Evolutionary conservation across 2,329 filamentous ascomycete species (phyloP).

Genomic region (Xylariaceae sp.): DNA sequence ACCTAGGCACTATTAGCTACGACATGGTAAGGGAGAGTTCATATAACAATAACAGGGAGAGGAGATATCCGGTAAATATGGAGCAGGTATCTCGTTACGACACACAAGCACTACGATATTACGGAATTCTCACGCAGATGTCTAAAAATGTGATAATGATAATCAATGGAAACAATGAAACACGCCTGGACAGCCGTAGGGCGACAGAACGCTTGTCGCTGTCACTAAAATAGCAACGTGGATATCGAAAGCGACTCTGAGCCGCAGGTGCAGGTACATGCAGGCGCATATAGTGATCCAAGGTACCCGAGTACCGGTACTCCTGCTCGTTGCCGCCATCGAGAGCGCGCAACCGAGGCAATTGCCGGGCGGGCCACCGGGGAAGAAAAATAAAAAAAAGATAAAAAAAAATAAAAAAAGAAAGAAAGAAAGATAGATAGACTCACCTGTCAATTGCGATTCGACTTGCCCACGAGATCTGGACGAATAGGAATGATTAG

Average conservation of each 20-base stretch:
- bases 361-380: no score
- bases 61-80: slow-evolving; percentile 1
- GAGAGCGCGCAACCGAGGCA: no score
- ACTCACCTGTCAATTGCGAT: neutral
- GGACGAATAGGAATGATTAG: no score
- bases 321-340: no score
- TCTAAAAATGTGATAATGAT: slow-evolving; percentile 4
- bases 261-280: slow-evolving; percentile 20
- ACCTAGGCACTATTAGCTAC: neutral
- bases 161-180: slow-evolving; percentile 15
- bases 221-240: slow-evolving; percentile 21
- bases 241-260: slow-evolving; percentile 16
- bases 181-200: slow-evolving; percentile 10
- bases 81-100: neutral
- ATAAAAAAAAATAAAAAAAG: neutral
- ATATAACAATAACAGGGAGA: neutral
- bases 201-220: slow-evolving; percentile 9
- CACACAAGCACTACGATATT: slow-evolving; percentile 2
- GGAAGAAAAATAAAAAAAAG: neutral
- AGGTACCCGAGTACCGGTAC: neutral
- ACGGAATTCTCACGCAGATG: neutral
- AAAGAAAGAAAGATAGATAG: neutral
- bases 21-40: neutral
- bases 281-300: slow-evolving; percentile 2
- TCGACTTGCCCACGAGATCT: no score